A percentile compares a stretch with the other conserved stretches of the same genome.
phyloP scores from a whole-genome alignment of 2,329 filamentous ascomycete species.

The Eutypella sp. region DNA sequence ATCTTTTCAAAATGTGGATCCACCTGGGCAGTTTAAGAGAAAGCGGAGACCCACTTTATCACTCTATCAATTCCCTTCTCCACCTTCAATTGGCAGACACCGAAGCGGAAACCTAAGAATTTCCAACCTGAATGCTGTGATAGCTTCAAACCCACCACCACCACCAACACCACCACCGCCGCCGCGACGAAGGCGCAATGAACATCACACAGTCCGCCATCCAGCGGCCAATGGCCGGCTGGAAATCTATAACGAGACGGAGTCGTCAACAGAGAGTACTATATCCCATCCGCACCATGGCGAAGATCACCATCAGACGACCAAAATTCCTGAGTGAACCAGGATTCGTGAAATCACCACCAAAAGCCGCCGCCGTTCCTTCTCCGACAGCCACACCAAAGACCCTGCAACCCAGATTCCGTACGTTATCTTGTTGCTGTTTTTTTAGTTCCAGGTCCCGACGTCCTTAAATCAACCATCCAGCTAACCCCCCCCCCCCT shows the following conservation, averaged over 20 bases:
- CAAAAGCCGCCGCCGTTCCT: conserved; percentile 12
- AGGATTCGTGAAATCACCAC: conserved; percentile 11
- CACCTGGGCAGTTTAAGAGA: no score
- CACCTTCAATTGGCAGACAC: no score
- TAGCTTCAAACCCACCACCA: no score
- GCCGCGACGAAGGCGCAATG: no score
- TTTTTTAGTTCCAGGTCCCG: neutral
- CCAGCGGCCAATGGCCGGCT: conserved; percentile 65
- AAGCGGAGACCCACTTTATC: no score
- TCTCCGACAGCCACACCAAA: conserved; percentile 5
- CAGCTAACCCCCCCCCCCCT: neutral
- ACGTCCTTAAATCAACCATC: neutral
- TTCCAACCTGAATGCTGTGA: no score
- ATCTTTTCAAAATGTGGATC: no score
- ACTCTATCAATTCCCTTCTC: no score
- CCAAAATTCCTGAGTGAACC: no score
- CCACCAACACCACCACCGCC: conserved; percentile 1
- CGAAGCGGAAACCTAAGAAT: no score
- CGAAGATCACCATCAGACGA: conserved; percentile 35
- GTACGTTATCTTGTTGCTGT: conserved; percentile 9
- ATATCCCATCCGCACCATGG: conserved; percentile 41
- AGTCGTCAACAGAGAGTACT: conserved; percentile 43
- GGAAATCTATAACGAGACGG: conserved; percentile 60
- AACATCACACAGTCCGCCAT: conserved; percentile 60
- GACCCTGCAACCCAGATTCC: conserved; percentile 11